phyloP scores from a whole-genome alignment of 345 rosid genomes.

The Citrus cavaleriei region DNA sequence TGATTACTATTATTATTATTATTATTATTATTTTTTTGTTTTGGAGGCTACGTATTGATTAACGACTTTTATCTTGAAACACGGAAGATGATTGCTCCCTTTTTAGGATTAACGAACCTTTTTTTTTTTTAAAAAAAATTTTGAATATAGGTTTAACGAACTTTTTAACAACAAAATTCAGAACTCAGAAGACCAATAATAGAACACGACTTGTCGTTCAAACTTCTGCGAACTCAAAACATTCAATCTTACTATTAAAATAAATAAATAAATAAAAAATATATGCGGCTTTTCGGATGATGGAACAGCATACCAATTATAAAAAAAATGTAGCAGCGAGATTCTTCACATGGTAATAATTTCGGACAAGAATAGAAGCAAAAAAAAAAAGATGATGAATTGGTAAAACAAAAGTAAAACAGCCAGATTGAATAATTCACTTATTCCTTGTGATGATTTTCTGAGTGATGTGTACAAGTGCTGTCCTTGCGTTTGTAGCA shows the following conservation, averaged over 20 bases:
- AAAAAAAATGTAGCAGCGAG: background rate
- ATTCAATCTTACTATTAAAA: no score
- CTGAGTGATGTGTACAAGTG: slow-evolving; percentile 72
- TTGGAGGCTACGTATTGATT: no score
- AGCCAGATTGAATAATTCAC: slow-evolving; percentile 13
- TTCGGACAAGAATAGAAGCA: background rate
- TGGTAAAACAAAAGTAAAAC: background rate
- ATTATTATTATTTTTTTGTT: no score
- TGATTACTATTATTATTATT: no score
- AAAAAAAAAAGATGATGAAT: background rate
- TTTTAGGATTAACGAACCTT: no score
- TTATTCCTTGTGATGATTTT: slow-evolving; percentile 73
- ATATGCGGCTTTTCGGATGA: no score
- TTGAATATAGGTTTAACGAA: background rate
- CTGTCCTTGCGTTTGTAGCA: slow-evolving; percentile 68
- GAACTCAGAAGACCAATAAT: background rate
- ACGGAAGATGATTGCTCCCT: background rate
- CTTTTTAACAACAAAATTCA: background rate
- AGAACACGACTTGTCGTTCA: background rate
- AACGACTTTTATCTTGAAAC: background rate
- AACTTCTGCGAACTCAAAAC: no score
- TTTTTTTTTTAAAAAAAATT: no score
- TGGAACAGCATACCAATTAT: no score
- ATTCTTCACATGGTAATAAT: background rate
- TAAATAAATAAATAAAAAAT: no score